Percentiles rank a stretch among this genome's conserved stretches.
Evolutionary conservation across 2,329 filamentous ascomycete species (phyloP).

Genomic region (Arthrocladium fulminans): DNA sequence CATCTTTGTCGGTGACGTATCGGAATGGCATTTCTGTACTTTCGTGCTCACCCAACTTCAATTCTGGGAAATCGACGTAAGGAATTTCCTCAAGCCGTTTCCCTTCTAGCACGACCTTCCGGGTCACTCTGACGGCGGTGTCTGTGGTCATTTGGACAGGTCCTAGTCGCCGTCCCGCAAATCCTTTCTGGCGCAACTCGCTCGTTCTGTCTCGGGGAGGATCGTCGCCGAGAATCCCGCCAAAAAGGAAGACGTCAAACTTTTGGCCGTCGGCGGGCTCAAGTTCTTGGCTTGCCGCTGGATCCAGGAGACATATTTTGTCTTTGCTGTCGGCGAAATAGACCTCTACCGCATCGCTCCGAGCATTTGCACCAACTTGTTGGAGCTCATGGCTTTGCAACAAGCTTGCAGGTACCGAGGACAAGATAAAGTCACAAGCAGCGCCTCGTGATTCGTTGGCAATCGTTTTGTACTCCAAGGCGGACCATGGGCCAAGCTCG

Average conservation of each 20-base stretch:
- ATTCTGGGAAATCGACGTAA: constrained; percentile 80
- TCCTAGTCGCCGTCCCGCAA: constrained; percentile 74
- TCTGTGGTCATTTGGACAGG: constrained; percentile 98
- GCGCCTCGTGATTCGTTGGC: constrained; percentile 65
- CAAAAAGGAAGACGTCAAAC: constrained; percentile 92
- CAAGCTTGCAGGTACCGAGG: constrained; percentile 64
- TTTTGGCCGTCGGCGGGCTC: constrained; percentile 68
- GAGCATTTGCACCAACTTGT: constrained; percentile 56
- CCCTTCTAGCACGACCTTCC: constrained; percentile 76
- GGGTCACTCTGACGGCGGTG: constrained; percentile 87
- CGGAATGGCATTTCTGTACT: constrained; percentile 97
- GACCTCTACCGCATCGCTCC: constrained; percentile 70
- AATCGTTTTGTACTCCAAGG: constrained; percentile 84
- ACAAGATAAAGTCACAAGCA: constrained; percentile 66
- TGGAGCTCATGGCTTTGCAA: constrained; percentile 53
- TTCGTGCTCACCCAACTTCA: constrained; percentile 83
- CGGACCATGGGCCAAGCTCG: constrained; percentile 88
- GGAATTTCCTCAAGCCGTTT: constrained; percentile 66
- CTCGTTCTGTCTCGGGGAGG: constrained; percentile 78
- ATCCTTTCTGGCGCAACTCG: constrained; percentile 91
- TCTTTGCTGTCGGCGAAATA: constrained; percentile 65
- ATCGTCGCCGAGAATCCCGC: constrained; percentile 91
- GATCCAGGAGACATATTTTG: constrained; percentile 81
- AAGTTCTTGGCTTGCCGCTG: constrained; percentile 70
- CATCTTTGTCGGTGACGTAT: constrained; percentile 69